Conservation (phyloP, 139 green algal genomes). For the Auxenochlorella pyrenoidosa region DNA sequence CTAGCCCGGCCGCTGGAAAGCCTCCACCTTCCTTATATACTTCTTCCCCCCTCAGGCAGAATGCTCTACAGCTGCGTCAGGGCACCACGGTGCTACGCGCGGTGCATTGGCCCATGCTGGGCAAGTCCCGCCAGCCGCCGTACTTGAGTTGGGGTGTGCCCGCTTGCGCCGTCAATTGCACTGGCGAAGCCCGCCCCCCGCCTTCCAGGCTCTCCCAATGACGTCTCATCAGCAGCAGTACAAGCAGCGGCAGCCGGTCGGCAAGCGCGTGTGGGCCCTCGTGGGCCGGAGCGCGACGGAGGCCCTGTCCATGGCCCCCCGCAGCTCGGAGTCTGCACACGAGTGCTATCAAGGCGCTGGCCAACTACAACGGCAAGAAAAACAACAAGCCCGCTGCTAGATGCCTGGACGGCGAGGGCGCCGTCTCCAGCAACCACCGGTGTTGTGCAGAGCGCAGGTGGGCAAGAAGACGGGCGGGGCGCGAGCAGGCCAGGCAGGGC, state of each 20-base stretch:
- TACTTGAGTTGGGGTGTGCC: no score
- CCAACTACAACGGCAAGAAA: conserved; percentile 14
- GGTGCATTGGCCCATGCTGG: no score
- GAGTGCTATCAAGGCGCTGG: conserved; percentile 32
- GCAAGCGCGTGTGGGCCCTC: conserved; percentile 24
- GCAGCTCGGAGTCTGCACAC: neutral
- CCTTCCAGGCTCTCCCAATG: neutral
- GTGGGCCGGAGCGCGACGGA: neutral
- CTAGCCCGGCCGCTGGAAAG: no score
- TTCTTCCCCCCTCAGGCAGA: no score
- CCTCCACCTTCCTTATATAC: no score
- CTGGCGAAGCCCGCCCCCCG: neutral
- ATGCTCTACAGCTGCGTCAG: no score
- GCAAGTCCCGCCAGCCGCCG: no score
- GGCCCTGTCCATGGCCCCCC: neutral
- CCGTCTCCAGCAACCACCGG: conserved; percentile 49
- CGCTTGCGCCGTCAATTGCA: no score
- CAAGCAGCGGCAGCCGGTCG: neutral
- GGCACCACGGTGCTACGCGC: no score
- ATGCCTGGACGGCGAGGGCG: neutral
- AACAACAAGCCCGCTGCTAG: conserved; percentile 16
- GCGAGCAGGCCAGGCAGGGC: neutral
- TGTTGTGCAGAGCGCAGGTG: conserved; percentile 64
- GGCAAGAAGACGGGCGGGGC: neutral
- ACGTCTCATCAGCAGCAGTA: neutral